Evolutionary conservation across 495 filamentous ascomycete genomes (phyloP).

Genomic region (Astrocystis sublimbata): DNA sequence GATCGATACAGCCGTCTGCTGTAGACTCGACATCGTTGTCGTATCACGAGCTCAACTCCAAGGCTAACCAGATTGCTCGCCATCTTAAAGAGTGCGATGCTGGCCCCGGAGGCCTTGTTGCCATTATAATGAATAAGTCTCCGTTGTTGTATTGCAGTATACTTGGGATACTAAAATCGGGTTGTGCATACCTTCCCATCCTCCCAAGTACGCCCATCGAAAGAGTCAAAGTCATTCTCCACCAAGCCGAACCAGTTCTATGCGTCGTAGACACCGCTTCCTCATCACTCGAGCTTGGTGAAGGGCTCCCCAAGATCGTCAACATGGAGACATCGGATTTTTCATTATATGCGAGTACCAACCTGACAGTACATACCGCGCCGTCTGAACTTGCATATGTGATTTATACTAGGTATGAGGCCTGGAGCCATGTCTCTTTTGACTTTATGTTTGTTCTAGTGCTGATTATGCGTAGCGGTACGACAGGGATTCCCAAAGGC

Average conservation of each 20-base stretch:
- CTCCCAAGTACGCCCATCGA: conserved; percentile 61
- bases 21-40: conserved; percentile 47
- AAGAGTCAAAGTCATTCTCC: conserved; percentile 56
- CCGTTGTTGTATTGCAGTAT: conserved; percentile 67
- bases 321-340: conserved; percentile 36
- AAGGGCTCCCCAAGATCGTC: conserved; percentile 34
- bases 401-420: conserved; percentile 56
- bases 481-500: conserved; percentile 67
- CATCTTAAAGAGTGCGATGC: conserved; percentile 51
- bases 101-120: conserved; percentile 55
- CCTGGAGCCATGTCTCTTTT: not conserved
- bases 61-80: conserved; percentile 65
- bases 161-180: conserved; percentile 69
- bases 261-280: conserved; percentile 46
- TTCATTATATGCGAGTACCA: conserved; percentile 23
- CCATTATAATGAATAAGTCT: conserved; percentile 71
- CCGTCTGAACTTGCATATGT: conserved; percentile 53
- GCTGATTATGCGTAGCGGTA: conserved; percentile 44
- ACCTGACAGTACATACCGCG: conserved; percentile 35
- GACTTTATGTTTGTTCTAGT: not conserved
- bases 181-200: conserved; percentile 73
- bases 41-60: conserved; percentile 61
- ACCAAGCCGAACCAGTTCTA: conserved; percentile 48
- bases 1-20: conserved; percentile 38
- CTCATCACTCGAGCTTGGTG: conserved; percentile 16